These are phyloP conservation scores for Yamadazyma dushanensis DNA, from an alignment of 1,139 yeast species.

Conservation along the genomic window DNA sequence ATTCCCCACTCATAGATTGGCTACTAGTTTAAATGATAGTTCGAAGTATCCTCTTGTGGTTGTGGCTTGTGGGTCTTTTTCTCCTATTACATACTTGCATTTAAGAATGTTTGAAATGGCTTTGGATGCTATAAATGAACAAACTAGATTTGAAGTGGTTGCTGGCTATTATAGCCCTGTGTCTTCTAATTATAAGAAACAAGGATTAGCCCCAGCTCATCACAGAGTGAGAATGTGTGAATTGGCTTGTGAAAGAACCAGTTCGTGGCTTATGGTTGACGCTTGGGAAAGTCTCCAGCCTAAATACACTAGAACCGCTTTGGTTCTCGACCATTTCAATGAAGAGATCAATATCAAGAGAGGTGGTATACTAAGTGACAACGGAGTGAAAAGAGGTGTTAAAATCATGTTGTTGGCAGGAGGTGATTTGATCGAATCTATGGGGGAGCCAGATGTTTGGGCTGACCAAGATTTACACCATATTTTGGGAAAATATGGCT, in stretches of 20 bases:
- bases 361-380: conserved; percentile 77
- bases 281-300: conserved; percentile 98
- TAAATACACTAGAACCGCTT: conserved; percentile 88
- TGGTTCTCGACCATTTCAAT: conserved; percentile 94
- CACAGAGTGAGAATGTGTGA: conserved; percentile 98
- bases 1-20: conserved; percentile 86
- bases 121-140: conserved; percentile 88
- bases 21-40: conserved; percentile 68
- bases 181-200: conserved; percentile 87
- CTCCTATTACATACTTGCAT: conserved; percentile 93
- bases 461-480: conserved; percentile 95
- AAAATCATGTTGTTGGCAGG: conserved; percentile 97
- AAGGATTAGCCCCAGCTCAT: conserved; percentile 84
- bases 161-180: conserved; percentile 99
- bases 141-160: conserved; percentile 88
- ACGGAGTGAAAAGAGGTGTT: conserved; percentile 79
- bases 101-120: conserved; percentile 99
- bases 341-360: conserved; percentile 89
- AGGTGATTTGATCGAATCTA: conserved; percentile 93
- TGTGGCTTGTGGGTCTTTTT: conserved; percentile 96
- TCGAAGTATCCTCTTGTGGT: conserved; percentile 85
- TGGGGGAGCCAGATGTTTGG: conserved; percentile 99
- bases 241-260: conserved; percentile 94
- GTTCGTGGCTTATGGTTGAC: conserved; percentile 98
- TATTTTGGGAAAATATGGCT: conserved; percentile 92